Conservation (phyloP, 352 stramenopile species). For the Globisporangium solare region DNA sequence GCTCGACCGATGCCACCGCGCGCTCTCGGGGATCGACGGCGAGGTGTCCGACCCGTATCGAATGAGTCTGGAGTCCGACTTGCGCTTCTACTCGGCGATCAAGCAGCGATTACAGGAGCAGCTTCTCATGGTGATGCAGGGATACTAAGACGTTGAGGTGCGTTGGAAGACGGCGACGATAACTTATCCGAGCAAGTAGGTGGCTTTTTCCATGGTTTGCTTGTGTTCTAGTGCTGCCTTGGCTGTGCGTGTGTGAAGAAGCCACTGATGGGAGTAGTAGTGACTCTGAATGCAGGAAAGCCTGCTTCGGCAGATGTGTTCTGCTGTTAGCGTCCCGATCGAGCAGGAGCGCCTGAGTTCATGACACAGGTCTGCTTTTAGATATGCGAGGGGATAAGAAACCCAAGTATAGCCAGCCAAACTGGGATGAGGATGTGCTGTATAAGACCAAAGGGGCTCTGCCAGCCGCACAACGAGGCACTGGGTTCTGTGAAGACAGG, state of each 20-base stretch:
- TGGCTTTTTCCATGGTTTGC: neutral
- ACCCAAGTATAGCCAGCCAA: too few species aligned
- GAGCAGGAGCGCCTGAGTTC: too few species aligned
- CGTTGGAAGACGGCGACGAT: neutral
- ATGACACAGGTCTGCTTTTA: too few species aligned
- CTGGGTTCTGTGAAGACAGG: neutral
- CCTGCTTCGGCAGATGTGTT: too few species aligned
- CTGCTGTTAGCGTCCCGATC: too few species aligned
- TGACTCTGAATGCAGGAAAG: too few species aligned
- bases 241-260: too few species aligned
- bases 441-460: too few species aligned
- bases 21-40: constrained; percentile 35
- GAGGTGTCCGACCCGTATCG: constrained; percentile 53
- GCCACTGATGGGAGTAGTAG: too few species aligned
- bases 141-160: constrained; percentile 9
- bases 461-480: neutral
- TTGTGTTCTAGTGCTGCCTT: neutral
- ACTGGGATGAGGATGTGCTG: too few species aligned
- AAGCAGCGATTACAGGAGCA: constrained; percentile 73
- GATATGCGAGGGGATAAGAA: too few species aligned
- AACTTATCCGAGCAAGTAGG: constrained; percentile 5
- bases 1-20: constrained; percentile 56
- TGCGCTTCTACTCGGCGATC: constrained; percentile 69
- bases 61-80: constrained; percentile 50
- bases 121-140: constrained; percentile 65